Evolutionary conservation across 1,284 basidiomycete species (phyloP), one percentile per base, ranked within the genome.

Genomic region (Ceratobasidium sp.): DNA sequence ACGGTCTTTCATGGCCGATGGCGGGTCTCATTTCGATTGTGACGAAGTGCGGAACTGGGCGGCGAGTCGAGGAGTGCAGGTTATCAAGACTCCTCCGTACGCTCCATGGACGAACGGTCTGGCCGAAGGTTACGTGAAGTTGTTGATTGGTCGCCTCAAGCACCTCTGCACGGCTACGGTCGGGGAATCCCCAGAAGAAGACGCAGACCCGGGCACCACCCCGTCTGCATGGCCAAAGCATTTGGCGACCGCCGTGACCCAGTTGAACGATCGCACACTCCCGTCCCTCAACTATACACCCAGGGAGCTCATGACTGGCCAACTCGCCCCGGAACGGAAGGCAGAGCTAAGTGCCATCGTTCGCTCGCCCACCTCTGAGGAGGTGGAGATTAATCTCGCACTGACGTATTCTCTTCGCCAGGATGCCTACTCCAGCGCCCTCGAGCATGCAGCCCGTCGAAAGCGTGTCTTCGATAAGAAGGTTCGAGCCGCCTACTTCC

Each of bases 41-140:
- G 67, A 80, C 0, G 78, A 80, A 0, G 79, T 85, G 0, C 8
- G 52, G 0, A 75, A 74, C 1, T 80, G 78, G 59, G 84, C 82
- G 3, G 41, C 16, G n/a, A 9, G 21, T 14, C 2, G 23, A 14
- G 23, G 43, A 0, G 77, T 77, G 2, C 72, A 78, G 8, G 71
- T 75, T 1, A 74, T 81, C 0, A 72, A 80, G 0, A 75, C 79
- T 0, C 73, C 82, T 0, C 80, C 82, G n/a, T 85, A 85, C 72
- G 80, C 83, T 2, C 81, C 83, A 0, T 84, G 82, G 81, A 72
- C 83, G 7, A 83, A 83, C 38, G 80, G 83, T 0, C 77, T 84
- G 0, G 76, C 83, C 0, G 80, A 84, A 57, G 79, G 79, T 6
- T 73, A 4, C 35, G 77, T 0, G 57, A 76, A 77, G 35, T 32